phyloP scores from a whole-genome alignment of 1,139 yeast species.

The Trichomonascaceae sp. region DNA sequence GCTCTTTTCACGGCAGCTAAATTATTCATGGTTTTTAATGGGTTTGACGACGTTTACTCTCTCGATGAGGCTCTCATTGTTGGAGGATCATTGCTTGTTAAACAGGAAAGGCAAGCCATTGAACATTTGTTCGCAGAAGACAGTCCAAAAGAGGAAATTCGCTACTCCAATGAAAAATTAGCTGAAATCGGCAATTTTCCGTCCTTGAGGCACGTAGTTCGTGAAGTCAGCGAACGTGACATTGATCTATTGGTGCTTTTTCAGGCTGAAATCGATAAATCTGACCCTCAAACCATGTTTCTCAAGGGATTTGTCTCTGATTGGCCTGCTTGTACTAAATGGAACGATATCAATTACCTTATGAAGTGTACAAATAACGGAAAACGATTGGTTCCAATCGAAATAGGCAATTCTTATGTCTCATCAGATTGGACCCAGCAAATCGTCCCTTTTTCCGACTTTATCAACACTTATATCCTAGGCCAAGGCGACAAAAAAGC shows the following conservation, averaged over 20 bases:
- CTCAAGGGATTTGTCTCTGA: slow-evolving; percentile 15
- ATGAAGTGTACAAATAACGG: slow-evolving; percentile 17
- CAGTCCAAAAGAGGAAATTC: neutral
- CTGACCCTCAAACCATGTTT: slow-evolving; percentile 15
- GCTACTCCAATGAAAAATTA: neutral
- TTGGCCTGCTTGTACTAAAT: slow-evolving; percentile 23
- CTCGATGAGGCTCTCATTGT: slow-evolving; percentile 12
- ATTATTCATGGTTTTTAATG: slow-evolving; percentile 6
- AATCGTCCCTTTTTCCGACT: slow-evolving; percentile 16
- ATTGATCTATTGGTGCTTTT: slow-evolving; percentile 10
- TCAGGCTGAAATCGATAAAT: slow-evolving; percentile 9
- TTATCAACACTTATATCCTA: slow-evolving; percentile 13
- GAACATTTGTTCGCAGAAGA: slow-evolving; percentile 6
- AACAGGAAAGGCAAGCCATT: slow-evolving; percentile 9
- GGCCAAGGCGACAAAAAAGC: slow-evolving; percentile 1
- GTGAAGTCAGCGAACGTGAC: neutral
- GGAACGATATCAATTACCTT: slow-evolving; percentile 21
- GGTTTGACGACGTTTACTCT: neutral
- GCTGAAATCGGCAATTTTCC: neutral
- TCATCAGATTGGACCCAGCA: slow-evolving; percentile 20
- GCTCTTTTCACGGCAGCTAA: slow-evolving; percentile 10
- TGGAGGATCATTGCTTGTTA: slow-evolving; percentile 10
- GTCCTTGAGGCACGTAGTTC: neutral
- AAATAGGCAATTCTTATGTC: slow-evolving; percentile 21
- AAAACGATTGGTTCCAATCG: slow-evolving; percentile 24